Evolutionary conservation across 2,329 filamentous ascomycete species (phyloP).

Genomic region (Cladosporium sp.): DNA sequence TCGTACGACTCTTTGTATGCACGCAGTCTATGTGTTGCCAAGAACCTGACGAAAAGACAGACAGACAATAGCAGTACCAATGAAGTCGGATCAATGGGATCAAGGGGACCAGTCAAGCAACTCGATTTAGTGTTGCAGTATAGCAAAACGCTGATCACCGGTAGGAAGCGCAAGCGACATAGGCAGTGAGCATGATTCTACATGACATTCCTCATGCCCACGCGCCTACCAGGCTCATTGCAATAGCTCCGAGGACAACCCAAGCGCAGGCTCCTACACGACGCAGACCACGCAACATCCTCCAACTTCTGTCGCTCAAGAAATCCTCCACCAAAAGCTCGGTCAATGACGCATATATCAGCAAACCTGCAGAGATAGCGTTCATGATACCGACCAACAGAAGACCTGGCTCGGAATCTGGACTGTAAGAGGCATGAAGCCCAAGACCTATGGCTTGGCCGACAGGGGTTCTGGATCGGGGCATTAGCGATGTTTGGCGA

Average conservation of each 20-base stretch:
- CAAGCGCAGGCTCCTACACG: constrained; percentile 56
- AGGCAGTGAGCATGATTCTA: neutral
- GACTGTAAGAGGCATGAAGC: constrained; percentile 41
- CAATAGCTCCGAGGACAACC: constrained; percentile 53
- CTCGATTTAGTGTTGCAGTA: too few relatives aligned
- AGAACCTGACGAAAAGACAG: too few relatives aligned
- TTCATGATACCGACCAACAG: constrained; percentile 44
- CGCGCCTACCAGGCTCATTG: constrained; percentile 63
- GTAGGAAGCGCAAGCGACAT: too few relatives aligned
- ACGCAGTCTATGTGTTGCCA: too few relatives aligned
- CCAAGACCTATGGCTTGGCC: constrained; percentile 42
- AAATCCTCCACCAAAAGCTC: constrained; percentile 46
- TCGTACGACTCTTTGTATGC: too few relatives aligned
- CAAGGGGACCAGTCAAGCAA: too few relatives aligned
- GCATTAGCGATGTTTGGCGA: neutral
- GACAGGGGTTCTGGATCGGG: constrained; percentile 32
- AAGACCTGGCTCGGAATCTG: constrained; percentile 38
- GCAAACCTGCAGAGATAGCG: constrained; percentile 41
- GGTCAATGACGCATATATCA: constrained; percentile 44
- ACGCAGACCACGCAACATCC: constrained; percentile 50
- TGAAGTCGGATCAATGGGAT: too few relatives aligned
- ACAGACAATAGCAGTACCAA: too few relatives aligned
- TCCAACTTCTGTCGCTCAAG: constrained; percentile 59
- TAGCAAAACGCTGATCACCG: too few relatives aligned
- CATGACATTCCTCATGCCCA: constrained; percentile 45